Percentiles rank a stretch among this genome's conserved stretches.
phyloP scores from a whole-genome alignment of 2,329 filamentous ascomycete species.

The Ceratocystis eucalypticola region DNA sequence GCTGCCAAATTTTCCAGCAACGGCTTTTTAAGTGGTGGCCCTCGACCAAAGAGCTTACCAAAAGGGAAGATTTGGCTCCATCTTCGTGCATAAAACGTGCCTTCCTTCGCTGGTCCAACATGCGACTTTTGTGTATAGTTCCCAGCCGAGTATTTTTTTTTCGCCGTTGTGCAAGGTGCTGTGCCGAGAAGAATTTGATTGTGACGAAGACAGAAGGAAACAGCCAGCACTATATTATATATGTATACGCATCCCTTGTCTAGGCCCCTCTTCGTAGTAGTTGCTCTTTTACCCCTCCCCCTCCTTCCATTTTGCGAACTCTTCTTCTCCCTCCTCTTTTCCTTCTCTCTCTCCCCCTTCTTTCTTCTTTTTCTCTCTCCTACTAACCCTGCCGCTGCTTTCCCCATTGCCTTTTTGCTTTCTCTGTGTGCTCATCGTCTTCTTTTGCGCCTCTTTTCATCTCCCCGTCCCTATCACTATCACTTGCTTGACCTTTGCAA shows the following conservation, averaged over 20 bases:
- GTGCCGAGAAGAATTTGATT: constrained; percentile 5
- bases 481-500: not conserved
- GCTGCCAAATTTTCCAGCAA: not conserved
- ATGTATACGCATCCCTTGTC: not conserved
- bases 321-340: not conserved
- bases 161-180: not conserved
- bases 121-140: constrained; percentile 7
- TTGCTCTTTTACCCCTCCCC: not conserved
- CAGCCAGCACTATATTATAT: not conserved
- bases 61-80: constrained; percentile 4
- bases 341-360: not conserved
- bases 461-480: not conserved
- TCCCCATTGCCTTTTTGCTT: not conserved
- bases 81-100: constrained; percentile 13
- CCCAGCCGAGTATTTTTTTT: constrained; percentile 11
- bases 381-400: not conserved
- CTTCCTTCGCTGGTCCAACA: constrained; percentile 10
- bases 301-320: not conserved
- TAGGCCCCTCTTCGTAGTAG: not conserved
- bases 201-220: not conserved
- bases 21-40: not conserved
- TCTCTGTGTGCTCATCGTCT: not conserved
- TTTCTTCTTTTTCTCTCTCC: not conserved
- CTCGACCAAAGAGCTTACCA: not conserved
- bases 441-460: not conserved